Percentiles rank a stretch among this genome's conserved stretches.
Conservation (phyloP, 805 yeast species). For the Metschnikowia picachoensis region DNA sequence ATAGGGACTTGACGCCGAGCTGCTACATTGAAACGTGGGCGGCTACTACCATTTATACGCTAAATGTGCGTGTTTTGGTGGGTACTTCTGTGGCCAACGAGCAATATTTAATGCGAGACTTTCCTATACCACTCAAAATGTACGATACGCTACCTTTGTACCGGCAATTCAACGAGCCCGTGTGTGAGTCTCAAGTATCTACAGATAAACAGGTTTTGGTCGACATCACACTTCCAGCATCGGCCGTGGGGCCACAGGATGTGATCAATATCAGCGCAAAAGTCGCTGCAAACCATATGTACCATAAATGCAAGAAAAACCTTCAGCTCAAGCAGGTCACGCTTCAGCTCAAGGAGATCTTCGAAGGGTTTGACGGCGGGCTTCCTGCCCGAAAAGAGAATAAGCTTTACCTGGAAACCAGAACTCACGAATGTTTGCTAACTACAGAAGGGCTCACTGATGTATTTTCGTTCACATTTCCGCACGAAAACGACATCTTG, state of each 20-base stretch:
- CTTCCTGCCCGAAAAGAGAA: conserved; percentile 45
- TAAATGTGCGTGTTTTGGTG: conserved; percentile 37
- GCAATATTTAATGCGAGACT: conserved; percentile 27
- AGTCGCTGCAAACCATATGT: conserved; percentile 37
- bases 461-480: conserved; percentile 26
- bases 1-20: conserved; percentile 50
- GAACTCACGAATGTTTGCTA: conserved; percentile 22
- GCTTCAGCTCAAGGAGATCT: conserved; percentile 48
- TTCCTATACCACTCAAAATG: conserved; percentile 52
- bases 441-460: conserved; percentile 27
- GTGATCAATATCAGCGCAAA: conserved; percentile 36
- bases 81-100: conserved; percentile 34
- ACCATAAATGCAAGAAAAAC: conserved; percentile 27
- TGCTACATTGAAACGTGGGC: conserved; percentile 45
- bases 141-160: conserved; percentile 57
- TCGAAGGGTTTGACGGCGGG: conserved; percentile 53
- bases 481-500: conserved; percentile 35
- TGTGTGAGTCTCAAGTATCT: conserved; percentile 41
- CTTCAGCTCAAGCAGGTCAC: conserved; percentile 43
- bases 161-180: conserved; percentile 52
- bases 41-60: conserved; percentile 45
- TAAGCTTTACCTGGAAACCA: conserved; percentile 32
- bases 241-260: conserved; percentile 61
- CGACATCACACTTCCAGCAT: conserved; percentile 44
- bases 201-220: conserved; percentile 47